Conservation (phyloP, 495 filamentous ascomycete genomes). For the Penicillium cataractarum region DNA sequence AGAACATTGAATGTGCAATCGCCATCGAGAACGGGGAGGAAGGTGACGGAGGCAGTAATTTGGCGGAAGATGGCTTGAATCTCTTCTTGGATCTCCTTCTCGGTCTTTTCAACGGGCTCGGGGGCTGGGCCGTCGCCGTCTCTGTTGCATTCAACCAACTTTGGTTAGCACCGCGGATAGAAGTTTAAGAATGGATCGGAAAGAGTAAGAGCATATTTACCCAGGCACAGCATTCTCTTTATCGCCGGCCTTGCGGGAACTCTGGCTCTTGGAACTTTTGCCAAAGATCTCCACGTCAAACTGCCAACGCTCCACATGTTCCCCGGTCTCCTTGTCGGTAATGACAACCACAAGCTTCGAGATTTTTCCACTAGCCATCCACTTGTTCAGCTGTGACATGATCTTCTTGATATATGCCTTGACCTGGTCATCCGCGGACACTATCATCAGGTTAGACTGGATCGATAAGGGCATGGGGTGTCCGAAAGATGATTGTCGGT, state of each 20-base stretch:
- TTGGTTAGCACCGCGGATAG: slow-evolving; percentile 1
- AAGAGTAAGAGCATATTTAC: slow-evolving; percentile 39
- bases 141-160: slow-evolving; percentile 23
- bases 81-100: slow-evolving; percentile 90
- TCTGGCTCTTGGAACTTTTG: slow-evolving; percentile 56
- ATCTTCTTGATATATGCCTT: slow-evolving; percentile 99
- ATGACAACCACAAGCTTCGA: slow-evolving; percentile 95
- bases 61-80: slow-evolving; percentile 96
- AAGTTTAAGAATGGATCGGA: too few species aligned
- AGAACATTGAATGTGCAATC: slow-evolving; percentile 98
- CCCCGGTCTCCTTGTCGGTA: slow-evolving; percentile 93
- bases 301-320: slow-evolving; percentile 96
- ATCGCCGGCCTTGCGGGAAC: slow-evolving; percentile 54
- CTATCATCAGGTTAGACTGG: slow-evolving; percentile 40
- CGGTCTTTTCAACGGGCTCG: slow-evolving; percentile 72
- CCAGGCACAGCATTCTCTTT: slow-evolving; percentile 65
- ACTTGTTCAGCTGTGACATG: slow-evolving; percentile 92
- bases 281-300: slow-evolving; percentile 89
- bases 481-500: neutral
- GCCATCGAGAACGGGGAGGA: slow-evolving; percentile 88
- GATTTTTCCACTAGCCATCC: slow-evolving; percentile 96
- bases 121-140: slow-evolving; percentile 35
- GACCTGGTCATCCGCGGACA: slow-evolving; percentile 95
- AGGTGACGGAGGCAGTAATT: slow-evolving; percentile 96
- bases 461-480: neutral